Evolutionary conservation across 176 grass and related monocot species (phyloP).

Genomic region (Oropetium thomaeum): DNA sequence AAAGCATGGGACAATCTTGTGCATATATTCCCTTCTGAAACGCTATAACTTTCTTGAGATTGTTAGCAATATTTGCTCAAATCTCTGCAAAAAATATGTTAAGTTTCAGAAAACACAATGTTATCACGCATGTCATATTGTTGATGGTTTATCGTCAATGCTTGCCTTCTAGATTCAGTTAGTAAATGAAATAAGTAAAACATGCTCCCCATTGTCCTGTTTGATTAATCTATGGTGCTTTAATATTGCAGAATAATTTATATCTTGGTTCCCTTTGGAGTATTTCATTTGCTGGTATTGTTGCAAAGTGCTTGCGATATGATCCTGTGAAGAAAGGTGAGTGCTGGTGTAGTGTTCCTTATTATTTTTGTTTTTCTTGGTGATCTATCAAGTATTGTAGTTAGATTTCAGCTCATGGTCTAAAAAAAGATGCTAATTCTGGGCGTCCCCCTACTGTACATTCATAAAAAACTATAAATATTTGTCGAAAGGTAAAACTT

Average conservation of each 20-base stretch:
- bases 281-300: slow-evolving; percentile 36
- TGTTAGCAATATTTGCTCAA: background rate
- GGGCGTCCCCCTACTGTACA: background rate
- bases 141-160: background rate
- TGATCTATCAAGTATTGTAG: background rate
- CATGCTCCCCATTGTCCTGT: background rate
- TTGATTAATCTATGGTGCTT: background rate
- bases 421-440: no score
- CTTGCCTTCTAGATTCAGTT: background rate
- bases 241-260: slow-evolving; percentile 48
- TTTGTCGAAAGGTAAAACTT: background rate
- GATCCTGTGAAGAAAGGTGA: slow-evolving; percentile 79
- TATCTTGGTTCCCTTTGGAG: slow-evolving; percentile 55
- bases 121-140: background rate
- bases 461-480: background rate
- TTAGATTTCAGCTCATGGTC: background rate
- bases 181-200: background rate
- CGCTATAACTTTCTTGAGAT: background rate
- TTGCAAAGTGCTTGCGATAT: slow-evolving; percentile 53
- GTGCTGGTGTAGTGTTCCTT: background rate
- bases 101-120: background rate
- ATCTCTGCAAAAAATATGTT: background rate
- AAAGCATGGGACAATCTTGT: background rate
- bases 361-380: background rate
- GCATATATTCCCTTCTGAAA: background rate